Conservation (phyloP, 331 rosid genomes). For the Arachis monticola region DNA sequence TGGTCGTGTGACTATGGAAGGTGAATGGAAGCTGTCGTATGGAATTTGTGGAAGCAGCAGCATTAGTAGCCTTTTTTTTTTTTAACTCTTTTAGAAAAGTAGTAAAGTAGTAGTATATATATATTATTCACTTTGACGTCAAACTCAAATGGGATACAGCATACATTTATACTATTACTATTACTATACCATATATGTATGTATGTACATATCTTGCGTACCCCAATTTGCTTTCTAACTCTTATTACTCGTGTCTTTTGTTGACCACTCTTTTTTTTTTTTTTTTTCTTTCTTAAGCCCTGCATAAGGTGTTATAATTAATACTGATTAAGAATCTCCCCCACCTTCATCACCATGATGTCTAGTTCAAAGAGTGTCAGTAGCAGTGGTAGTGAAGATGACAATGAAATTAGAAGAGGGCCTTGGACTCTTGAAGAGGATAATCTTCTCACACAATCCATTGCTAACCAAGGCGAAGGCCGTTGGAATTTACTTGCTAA, state of each 20-base stretch:
- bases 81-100: slow-evolving; percentile 37
- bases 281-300: too few relatives aligned
- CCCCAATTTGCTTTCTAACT: not conserved
- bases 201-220: slow-evolving; percentile 30
- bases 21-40: slow-evolving; percentile 51
- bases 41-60: slow-evolving; percentile 35
- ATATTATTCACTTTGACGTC: slow-evolving; percentile 36
- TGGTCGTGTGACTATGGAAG: slow-evolving; percentile 48
- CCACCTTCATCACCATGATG: too few relatives aligned
- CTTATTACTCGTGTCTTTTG: too few relatives aligned
- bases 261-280: too few relatives aligned
- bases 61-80: not conserved
- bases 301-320: not conserved
- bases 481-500: slow-evolving; percentile 77
- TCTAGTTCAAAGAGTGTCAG: too few relatives aligned
- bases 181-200: not conserved
- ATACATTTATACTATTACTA: not conserved
- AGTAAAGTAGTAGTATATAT: slow-evolving; percentile 16
- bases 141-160: slow-evolving; percentile 6
- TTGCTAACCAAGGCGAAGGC: slow-evolving; percentile 65
- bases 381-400: too few relatives aligned
- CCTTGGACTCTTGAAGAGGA: too few relatives aligned
- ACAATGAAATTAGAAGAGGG: too few relatives aligned
- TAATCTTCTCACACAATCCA: slow-evolving; percentile 22
- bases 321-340: too few relatives aligned